Base-by-base conservation (phyloP, 768 basidiomycete species). In the Amanita phalloides region DNA sequence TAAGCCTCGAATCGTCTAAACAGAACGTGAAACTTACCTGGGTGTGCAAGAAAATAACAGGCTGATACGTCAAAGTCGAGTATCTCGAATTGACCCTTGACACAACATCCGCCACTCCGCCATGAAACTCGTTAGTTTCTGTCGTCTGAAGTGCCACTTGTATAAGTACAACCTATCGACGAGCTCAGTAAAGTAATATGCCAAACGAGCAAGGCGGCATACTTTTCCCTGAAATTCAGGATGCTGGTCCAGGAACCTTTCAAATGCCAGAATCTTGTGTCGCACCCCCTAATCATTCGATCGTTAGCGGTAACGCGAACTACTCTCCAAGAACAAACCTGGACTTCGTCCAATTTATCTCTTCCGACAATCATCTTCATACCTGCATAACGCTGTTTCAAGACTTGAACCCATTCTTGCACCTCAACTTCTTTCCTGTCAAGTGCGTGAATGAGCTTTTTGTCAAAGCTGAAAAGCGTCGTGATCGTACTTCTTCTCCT, bases 111-210 rank as follows among this genome's bases (percentile, higher is more conserved):
- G 84, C 75, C 4, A 90, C 85, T 38, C 78, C 78, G 2, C 84
- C 85, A 0, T 86, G 82, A 1, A 78, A 61, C 58, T 90, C 87
- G 60, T 86, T 87, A 55, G 76, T 77, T 55, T 86, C 78, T 1
- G 86, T 86, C 0, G 90, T 91, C 55, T 87, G 84, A 3, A 93
- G 73, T 0, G 91, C 90, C 4, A 93, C 84, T 67, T 93, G 91
- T 48, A 93, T 89, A 39, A 93, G 77, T 11, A 92, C 83, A 43
- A 84, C 79, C 78, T 85, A 25, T 26, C 44, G 25, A 21, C 14
- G 38, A 25, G 17, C 21, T 51, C 32, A 47, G 38, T 13, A 36
- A 35, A 23, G 43, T 17, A 3, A 23, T n/a, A 14, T 17, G 1
- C n/a, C 14, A 10, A 25, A 32, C 20, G 5, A 28, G 50, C 4